Evolutionary conservation across 495 filamentous ascomycete species (phyloP).

Genomic region (Aspergillus ellipticus): DNA sequence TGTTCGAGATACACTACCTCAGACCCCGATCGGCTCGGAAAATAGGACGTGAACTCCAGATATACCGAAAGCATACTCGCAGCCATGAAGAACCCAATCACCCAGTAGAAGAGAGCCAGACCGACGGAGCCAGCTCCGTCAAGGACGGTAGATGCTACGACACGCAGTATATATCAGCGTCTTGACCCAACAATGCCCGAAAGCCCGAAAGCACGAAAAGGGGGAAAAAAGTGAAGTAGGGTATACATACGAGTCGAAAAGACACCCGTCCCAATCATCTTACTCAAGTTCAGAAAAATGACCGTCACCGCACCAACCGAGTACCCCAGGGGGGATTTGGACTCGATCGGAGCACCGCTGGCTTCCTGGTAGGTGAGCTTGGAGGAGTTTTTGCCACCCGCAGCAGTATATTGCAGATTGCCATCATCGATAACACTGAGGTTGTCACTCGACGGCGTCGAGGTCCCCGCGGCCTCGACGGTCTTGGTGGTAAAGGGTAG

Average conservation of each 20-base stretch:
- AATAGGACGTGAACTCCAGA: conserved; percentile 58
- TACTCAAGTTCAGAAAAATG: conserved; percentile 59
- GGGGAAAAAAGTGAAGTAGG: background rate
- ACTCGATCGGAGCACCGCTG: conserved; percentile 59
- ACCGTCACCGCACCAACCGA: conserved; percentile 52
- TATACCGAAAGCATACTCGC: conserved; percentile 50
- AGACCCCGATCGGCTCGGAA: conserved; percentile 61
- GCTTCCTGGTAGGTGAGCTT: conserved; percentile 59
- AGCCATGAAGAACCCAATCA: conserved; percentile 53
- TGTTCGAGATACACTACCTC: conserved; percentile 67
- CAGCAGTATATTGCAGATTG: conserved; percentile 46
- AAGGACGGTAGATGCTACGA: conserved; percentile 52
- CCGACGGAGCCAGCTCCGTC: conserved; percentile 56
- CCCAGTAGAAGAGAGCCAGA: conserved; percentile 58
- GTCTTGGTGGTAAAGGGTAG: background rate
- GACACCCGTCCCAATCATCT: conserved; percentile 65
- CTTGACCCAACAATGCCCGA: background rate
- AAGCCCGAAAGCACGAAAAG: background rate
- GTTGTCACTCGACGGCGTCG: background rate
- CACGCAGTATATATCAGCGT: background rate
- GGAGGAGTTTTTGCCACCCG: conserved; percentile 54
- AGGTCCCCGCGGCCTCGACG: background rate
- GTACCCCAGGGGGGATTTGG: conserved; percentile 56
- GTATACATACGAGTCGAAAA: conserved; percentile 58
- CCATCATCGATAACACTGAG: conserved; percentile 28